Evolutionary conservation across 1,284 basidiomycete genomes (phyloP).

Genomic region (Dichomitus squalens): DNA sequence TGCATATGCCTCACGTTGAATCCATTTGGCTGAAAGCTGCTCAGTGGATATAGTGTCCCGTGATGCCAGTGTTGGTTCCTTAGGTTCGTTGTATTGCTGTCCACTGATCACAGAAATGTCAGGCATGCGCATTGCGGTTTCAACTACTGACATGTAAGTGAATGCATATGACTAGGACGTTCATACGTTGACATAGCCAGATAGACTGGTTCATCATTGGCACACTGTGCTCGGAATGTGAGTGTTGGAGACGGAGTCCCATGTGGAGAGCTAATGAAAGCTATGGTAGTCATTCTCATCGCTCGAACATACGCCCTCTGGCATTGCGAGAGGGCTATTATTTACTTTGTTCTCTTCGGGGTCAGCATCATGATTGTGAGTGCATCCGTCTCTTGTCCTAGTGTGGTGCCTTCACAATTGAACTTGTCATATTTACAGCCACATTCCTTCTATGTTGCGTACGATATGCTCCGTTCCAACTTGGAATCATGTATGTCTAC

Average conservation of each 20-base stretch:
- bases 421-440: too few relatives aligned
- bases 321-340: background rate
- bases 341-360: background rate
- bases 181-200: background rate
- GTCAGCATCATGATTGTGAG: background rate
- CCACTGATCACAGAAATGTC: background rate
- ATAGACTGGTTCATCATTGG: background rate
- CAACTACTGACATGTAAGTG: background rate
- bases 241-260: background rate
- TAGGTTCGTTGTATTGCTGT: background rate
- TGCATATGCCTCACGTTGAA: too few relatives aligned
- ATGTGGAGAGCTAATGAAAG: background rate
- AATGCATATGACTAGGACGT: background rate
- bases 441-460: background rate
- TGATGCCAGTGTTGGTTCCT: background rate
- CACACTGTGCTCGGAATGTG: background rate
- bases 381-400: background rate
- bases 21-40: too few relatives aligned
- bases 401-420: background rate
- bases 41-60: too few relatives aligned
- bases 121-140: background rate
- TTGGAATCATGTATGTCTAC: background rate
- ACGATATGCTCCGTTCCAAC: background rate
- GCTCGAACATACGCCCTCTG: background rate
- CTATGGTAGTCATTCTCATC: background rate